Conservation (phyloP, 2,329 filamentous ascomycete species). For the Aureobasidium sp. region DNA sequence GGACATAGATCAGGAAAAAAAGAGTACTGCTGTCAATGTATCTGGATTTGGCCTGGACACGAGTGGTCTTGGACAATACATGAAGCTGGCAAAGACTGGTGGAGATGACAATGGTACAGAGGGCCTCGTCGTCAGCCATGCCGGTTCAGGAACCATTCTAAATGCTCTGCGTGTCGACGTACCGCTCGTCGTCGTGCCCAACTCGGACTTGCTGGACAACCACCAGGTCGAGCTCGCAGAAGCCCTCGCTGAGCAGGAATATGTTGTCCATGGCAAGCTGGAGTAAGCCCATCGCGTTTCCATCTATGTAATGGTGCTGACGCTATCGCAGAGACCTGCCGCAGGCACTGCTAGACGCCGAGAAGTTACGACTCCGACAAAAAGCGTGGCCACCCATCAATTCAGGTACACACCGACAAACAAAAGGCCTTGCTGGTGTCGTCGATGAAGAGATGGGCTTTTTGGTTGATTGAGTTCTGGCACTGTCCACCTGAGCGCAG, state of each 20-base stretch:
- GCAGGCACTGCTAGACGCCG: slow-evolving; percentile 42
- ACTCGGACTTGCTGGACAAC: slow-evolving; percentile 73
- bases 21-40: slow-evolving; percentile 39
- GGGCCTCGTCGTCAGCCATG: slow-evolving; percentile 82
- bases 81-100: slow-evolving; percentile 45
- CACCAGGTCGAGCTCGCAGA: slow-evolving; percentile 84
- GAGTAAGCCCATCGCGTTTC: slow-evolving; percentile 43
- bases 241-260: slow-evolving; percentile 65
- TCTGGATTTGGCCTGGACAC: slow-evolving; percentile 60
- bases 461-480: background rate
- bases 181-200: slow-evolving; percentile 84
- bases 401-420: slow-evolving; percentile 36
- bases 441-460: slow-evolving; percentile 51
- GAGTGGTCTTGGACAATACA: slow-evolving; percentile 52
- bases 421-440: slow-evolving; percentile 43
- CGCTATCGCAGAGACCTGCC: slow-evolving; percentile 37
- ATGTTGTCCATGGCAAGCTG: slow-evolving; percentile 64
- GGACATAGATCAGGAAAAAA: slow-evolving; percentile 14
- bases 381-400: slow-evolving; percentile 46
- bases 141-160: slow-evolving; percentile 83
- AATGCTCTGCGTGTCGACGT: slow-evolving; percentile 68
- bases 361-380: slow-evolving; percentile 38
- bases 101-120: slow-evolving; percentile 38
- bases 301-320: background rate
- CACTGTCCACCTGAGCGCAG: background rate